Evolutionary conservation across 2,329 filamentous ascomycete species (phyloP).

Genomic region (Volutella citrinella): DNA sequence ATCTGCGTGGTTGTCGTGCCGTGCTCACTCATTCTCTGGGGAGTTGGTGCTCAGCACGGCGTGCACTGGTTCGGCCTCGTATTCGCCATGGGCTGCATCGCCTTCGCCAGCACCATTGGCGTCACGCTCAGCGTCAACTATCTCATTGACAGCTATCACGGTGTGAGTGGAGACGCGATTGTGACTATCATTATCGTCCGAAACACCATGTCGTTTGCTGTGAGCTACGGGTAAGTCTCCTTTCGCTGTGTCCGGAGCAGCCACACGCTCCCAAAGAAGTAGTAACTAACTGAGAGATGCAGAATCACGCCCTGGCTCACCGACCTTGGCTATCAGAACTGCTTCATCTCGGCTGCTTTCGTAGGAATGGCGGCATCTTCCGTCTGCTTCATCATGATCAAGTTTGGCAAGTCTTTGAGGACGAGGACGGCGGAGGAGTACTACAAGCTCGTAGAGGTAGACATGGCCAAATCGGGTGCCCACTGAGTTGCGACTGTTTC

Average conservation of each 20-base stretch:
- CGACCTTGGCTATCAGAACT: constrained; percentile 39
- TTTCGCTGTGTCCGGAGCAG: rapidly evolving
- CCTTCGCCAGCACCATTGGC: constrained; percentile 33
- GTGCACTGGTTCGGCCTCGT: constrained; percentile 39
- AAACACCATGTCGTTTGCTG: constrained; percentile 36
- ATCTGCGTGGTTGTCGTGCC: constrained; percentile 22
- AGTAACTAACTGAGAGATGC: constrained; percentile 1
- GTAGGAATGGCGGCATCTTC: constrained; percentile 36
- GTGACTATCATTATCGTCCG: constrained; percentile 38
- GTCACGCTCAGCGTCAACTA: constrained; percentile 38
- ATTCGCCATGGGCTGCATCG: constrained; percentile 35
- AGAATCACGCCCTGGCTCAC: constrained; percentile 47
- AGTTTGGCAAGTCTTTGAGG: constrained; percentile 38
- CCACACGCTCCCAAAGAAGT: too few species aligned
- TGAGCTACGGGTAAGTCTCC: constrained; percentile 26
- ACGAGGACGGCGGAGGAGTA: constrained; percentile 14
- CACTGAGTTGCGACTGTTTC: too few species aligned
- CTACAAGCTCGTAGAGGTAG: constrained; percentile 8
- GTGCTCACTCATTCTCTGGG: constrained; percentile 25
- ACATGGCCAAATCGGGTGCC: constrained; percentile 5
- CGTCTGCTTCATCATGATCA: constrained; percentile 44
- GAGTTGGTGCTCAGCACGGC: constrained; percentile 29
- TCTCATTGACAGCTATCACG: constrained; percentile 39
- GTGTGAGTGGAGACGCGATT: constrained; percentile 37
- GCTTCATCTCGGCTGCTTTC: constrained; percentile 40